These are phyloP conservation scores for Annona squamosa DNA, from an alignment of 164 flowering plant species.

Conservation along the genomic window DNA sequence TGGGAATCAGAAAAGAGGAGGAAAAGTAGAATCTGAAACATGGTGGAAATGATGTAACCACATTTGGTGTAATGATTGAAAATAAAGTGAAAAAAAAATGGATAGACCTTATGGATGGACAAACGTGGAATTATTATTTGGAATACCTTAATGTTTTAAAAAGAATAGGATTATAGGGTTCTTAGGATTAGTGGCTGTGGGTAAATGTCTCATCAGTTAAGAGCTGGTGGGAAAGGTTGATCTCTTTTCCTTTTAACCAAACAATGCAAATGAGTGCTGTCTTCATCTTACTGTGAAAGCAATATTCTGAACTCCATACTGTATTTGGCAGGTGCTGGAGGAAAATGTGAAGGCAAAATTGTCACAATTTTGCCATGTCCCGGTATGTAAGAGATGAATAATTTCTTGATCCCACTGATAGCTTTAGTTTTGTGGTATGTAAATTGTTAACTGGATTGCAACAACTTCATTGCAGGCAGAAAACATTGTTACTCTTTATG, in stretches of 20 bases:
- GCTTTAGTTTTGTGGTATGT: constrained; percentile 6
- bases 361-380: constrained; percentile 86
- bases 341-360: constrained; percentile 74
- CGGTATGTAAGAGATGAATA: constrained; percentile 37
- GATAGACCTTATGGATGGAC: no score
- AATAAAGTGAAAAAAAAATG: no score
- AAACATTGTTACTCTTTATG: constrained; percentile 67
- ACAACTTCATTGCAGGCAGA: constrained; percentile 36
- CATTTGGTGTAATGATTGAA: no score
- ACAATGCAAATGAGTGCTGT: not conserved
- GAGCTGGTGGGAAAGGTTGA: not conserved
- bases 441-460: constrained; percentile 4
- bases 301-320: constrained; percentile 6
- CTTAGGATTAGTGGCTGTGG: no score
- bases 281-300: not conserved
- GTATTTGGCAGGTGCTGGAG: constrained; percentile 56
- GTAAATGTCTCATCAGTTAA: no score
- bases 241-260: not conserved
- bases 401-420: not conserved
- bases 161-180: no score
- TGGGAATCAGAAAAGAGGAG: not conserved
- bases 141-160: no score
- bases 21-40: no score
- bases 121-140: no score
- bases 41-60: no score